Evolutionary conservation across 352 stramenopile genomes (phyloP).

Genomic region (Peronospora belbahrii): DNA sequence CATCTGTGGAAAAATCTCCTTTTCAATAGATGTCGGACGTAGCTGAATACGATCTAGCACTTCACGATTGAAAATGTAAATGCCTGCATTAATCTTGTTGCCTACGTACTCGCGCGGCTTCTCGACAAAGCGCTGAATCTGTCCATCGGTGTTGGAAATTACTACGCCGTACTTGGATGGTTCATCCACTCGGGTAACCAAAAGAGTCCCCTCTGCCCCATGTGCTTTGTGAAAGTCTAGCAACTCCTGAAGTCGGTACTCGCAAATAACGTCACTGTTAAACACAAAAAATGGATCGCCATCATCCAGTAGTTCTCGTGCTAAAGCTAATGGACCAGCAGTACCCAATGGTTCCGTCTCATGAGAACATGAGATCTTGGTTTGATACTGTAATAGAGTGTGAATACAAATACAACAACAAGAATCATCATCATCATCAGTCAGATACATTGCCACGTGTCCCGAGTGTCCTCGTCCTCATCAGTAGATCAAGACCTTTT

Average conservation of each 20-base stretch:
- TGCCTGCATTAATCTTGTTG: conserved; percentile 88
- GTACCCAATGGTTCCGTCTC: conserved; percentile 81
- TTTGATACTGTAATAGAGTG: conserved; percentile 55
- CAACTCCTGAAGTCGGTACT: conserved; percentile 73
- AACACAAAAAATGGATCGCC: conserved; percentile 88
- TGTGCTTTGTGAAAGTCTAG: conserved; percentile 75
- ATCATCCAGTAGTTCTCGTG: conserved; percentile 73
- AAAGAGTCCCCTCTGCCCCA: conserved; percentile 73
- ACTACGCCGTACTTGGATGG: conserved; percentile 88
- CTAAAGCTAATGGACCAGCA: conserved; percentile 72
- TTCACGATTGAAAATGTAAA: conserved; percentile 87
- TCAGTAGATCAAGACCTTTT: conserved; percentile 34
- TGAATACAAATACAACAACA: conserved; percentile 1
- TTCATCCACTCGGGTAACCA: conserved; percentile 82
- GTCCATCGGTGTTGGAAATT: conserved; percentile 59
- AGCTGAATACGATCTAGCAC: conserved; percentile 84
- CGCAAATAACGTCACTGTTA: conserved; percentile 87
- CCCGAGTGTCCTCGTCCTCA: neutral
- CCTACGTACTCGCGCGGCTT: conserved; percentile 86
- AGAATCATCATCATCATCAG: neutral
- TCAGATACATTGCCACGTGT: conserved; percentile 1
- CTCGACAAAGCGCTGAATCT: conserved; percentile 86
- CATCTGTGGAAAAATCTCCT: conserved; percentile 88
- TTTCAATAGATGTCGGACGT: conserved; percentile 87
- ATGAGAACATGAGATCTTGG: conserved; percentile 87